Evolutionary conservation across 2,329 filamentous ascomycete species (phyloP).

Genomic region (Alternaria atra): DNA sequence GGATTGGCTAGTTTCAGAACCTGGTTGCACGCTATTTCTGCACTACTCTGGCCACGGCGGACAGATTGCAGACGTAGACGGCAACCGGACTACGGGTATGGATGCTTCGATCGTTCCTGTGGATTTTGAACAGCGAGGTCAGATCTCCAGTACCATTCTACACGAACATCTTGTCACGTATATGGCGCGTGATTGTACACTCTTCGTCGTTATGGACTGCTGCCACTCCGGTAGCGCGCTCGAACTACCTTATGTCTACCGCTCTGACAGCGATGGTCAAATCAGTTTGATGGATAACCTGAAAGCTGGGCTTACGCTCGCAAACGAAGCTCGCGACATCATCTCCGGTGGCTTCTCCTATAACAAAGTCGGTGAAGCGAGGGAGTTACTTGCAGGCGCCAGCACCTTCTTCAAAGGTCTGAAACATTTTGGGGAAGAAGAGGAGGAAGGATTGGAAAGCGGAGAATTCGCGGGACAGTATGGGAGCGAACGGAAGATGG

Average conservation of each 20-base stretch:
- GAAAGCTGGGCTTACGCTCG: constrained; percentile 60
- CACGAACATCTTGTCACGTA: constrained; percentile 63
- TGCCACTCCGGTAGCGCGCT: constrained; percentile 69
- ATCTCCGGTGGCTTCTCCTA: constrained; percentile 62
- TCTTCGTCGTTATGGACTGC: constrained; percentile 69
- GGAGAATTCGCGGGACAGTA: constrained; percentile 57
- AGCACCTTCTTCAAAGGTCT: constrained; percentile 64
- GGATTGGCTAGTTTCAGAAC: constrained; percentile 65
- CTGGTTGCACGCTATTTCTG: constrained; percentile 63
- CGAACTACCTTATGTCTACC: constrained; percentile 67
- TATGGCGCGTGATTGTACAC: constrained; percentile 60
- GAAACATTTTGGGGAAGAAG: constrained; percentile 56
- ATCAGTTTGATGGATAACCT: constrained; percentile 65
- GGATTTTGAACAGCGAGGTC: constrained; percentile 62
- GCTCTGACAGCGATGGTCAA: constrained; percentile 65
- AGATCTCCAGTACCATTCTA: constrained; percentile 62
- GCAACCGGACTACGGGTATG: constrained; percentile 45
- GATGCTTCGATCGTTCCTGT: constrained; percentile 65
- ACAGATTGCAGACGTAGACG: constrained; percentile 59
- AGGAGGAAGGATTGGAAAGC: constrained; percentile 54
- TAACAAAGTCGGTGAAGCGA: constrained; percentile 60
- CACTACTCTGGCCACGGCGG: constrained; percentile 69
- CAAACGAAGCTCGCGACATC: constrained; percentile 60
- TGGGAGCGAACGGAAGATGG: constrained; percentile 56
- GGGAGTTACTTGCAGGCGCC: constrained; percentile 63